Conservation (phyloP, 139 green algal genomes). For the Chlorella sp. region DNA sequence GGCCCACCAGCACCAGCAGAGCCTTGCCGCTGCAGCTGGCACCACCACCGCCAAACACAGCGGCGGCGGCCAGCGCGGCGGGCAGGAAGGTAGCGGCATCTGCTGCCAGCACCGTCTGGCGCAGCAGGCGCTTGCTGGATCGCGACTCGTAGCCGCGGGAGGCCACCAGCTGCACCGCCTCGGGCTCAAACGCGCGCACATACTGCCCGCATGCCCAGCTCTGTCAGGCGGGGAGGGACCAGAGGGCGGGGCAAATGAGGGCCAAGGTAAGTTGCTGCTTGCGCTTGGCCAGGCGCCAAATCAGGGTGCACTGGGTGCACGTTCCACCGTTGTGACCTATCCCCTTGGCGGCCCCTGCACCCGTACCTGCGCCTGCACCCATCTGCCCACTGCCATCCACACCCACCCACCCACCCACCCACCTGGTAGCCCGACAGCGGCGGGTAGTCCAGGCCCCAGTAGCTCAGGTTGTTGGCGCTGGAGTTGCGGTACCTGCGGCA, state of each 20-base stretch:
- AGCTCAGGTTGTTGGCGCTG: conserved; percentile 69
- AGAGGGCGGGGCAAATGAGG: too few species aligned
- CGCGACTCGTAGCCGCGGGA: conserved; percentile 85
- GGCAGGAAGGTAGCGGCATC: conserved; percentile 92
- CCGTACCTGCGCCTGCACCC: too few species aligned
- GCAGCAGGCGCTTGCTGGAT: conserved; percentile 85
- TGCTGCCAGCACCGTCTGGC: conserved; percentile 81
- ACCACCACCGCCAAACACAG: conserved; percentile 25
- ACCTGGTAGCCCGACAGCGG: conserved; percentile 95
- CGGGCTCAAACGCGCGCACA: conserved; percentile 74
- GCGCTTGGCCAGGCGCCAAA: too few species aligned
- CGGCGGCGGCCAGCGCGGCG: conserved; percentile 49
- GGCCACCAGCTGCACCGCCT: conserved; percentile 69
- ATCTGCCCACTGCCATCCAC: too few species aligned
- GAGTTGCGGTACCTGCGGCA: conserved; percentile 54
- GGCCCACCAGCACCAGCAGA: conserved; percentile 41
- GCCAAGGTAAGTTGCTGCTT: too few species aligned
- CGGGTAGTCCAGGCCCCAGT: conserved; percentile 98
- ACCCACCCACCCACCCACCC: neutral
- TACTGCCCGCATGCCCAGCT: conserved; percentile 81
- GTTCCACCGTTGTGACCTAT: too few species aligned
- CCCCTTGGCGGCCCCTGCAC: too few species aligned
- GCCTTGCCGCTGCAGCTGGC: neutral
- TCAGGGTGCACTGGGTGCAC: too few species aligned
- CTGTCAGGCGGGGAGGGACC: conserved; percentile 43